Evolutionary conservation across 257 asterid genomes (phyloP), one percentile per base, ranked within the genome.

Genomic region (Ballota nigra): DNA sequence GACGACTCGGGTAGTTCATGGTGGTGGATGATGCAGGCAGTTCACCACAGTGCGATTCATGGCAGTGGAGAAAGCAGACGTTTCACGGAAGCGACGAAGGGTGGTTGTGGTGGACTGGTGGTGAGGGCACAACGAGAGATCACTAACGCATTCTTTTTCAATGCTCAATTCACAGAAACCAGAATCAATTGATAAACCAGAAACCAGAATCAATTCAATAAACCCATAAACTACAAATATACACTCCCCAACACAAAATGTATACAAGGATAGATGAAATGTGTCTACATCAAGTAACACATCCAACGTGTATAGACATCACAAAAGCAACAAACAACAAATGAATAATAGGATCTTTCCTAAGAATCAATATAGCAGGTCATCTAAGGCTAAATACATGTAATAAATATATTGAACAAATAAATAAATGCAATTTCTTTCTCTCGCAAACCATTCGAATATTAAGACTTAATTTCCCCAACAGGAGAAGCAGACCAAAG

Each of bases 281-380:
- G 57, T 34, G 68, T 56, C 45, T 8, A 75, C 75, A 61, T 40
- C n/a, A n/a, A n/a, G n/a, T n/a, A n/a, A n/a, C n/a, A n/a, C n/a
- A n/a, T n/a, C 55, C 75, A 78, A 75, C 69, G 13, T 56, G 29
- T 38, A 64, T 29, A 56, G 60, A 65, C 58, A 65, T 5, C 41
- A 68, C n/a, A 34, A 56, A 69, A 53, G 28, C 41, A 63, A 68
- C 53, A 61, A 78, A 71, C 78, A 78, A 81, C 85, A 69, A 83
- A 83, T 36, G 82, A 78, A 80, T 57, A 57, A 80, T 63, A 29
- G 29, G 52, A 26, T 34, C 34, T 36, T n/a, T n/a, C 58, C 69
- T 72, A 61, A 66, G 45, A 71, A 63, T 68, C 77, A 49, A 60
- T 43, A 62, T 18, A n/a, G 68, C 79, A 79, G 51, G 63, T 70